Evolutionary conservation across 805 yeast genomes (phyloP).

Genomic region (Lachancea nothofagi): DNA sequence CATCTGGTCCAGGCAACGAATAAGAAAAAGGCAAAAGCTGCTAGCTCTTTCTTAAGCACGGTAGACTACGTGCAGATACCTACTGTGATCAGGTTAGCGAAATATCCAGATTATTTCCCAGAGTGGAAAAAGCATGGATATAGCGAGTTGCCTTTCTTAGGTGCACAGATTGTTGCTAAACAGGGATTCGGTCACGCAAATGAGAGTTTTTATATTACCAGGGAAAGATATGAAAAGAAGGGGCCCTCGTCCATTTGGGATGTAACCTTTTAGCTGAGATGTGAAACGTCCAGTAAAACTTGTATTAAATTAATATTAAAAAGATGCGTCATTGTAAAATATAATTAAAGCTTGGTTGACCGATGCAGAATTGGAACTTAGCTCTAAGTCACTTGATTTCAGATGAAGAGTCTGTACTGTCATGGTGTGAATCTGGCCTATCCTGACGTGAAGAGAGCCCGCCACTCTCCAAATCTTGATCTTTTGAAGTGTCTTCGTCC

Average conservation of each 20-base stretch:
- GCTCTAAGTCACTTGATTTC: too few relatives aligned
- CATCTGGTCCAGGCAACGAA: conserved; percentile 30
- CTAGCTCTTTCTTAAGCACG: conserved; percentile 26
- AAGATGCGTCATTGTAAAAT: not conserved
- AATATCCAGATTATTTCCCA: conserved; percentile 86
- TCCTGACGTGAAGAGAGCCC: too few relatives aligned
- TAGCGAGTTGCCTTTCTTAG: conserved; percentile 73
- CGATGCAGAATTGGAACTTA: too few relatives aligned
- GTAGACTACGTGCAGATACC: conserved; percentile 64
- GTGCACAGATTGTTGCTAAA: conserved; percentile 82
- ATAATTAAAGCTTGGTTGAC: too few relatives aligned
- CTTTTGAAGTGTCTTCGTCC: too few relatives aligned
- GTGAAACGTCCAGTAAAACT: not conserved
- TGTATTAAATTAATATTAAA: not conserved
- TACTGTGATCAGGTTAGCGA: conserved; percentile 58
- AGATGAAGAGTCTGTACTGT: too few relatives aligned
- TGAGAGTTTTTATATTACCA: conserved; percentile 62
- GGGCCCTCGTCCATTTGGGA: conserved; percentile 89
- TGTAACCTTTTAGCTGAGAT: conserved; percentile 29
- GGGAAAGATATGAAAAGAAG: conserved; percentile 63
- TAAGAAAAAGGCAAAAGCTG: conserved; percentile 26
- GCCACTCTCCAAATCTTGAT: not conserved
- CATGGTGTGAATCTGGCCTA: too few relatives aligned
- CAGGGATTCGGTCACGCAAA: conserved; percentile 66
- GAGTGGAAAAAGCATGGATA: conserved; percentile 85